These are phyloP conservation scores for Backusella psychrophila DNA, from an alignment of 192 early-diverging fungal genomes.

Conservation along the genomic window DNA sequence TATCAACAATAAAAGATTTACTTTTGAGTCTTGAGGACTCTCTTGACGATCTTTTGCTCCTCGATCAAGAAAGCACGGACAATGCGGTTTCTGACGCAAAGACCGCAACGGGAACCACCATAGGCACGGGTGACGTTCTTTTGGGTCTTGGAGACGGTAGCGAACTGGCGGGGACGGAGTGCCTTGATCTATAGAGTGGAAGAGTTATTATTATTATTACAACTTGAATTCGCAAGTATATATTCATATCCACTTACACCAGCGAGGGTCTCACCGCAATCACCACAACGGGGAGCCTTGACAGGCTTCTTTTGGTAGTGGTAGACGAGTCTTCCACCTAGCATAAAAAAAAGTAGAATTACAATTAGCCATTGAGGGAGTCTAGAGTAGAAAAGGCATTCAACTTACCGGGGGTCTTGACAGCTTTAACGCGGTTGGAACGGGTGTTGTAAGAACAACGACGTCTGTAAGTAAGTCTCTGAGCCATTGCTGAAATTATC, in stretches of 20 bases:
- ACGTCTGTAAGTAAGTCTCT: conserved; percentile 83
- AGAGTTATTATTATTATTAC: neutral
- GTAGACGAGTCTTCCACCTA: conserved; percentile 87
- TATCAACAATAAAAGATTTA: neutral
- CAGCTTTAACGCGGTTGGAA: conserved; percentile 80
- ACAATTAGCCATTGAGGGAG: neutral
- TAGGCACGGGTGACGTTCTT: conserved; percentile 95
- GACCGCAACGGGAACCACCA: conserved; percentile 93
- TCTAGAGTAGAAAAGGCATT: neutral
- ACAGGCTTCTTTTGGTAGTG: conserved; percentile 93
- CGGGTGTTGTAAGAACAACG: conserved; percentile 88
- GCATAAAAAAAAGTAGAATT: neutral
- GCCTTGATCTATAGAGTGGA: conserved; percentile 37
- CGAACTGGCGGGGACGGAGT: conserved; percentile 90
- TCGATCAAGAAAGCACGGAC: conserved; percentile 99
- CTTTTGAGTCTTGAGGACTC: conserved; percentile 84
- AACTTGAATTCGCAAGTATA: no score
- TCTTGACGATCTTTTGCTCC: conserved; percentile 99
- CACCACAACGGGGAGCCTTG: conserved; percentile 93
- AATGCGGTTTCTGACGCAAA: conserved; percentile 80
- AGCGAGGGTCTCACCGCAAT: conserved; percentile 88
- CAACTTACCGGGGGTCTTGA: conserved; percentile 79
- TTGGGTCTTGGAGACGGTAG: conserved; percentile 86
- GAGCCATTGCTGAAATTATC: conserved; percentile 53
- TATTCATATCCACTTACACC: conserved; percentile 63